Percentiles rank a stretch among this genome's conserved stretches.
Evolutionary conservation across 2,329 filamentous ascomycete genomes (phyloP).

Genomic region (Cercospora canescens): DNA sequence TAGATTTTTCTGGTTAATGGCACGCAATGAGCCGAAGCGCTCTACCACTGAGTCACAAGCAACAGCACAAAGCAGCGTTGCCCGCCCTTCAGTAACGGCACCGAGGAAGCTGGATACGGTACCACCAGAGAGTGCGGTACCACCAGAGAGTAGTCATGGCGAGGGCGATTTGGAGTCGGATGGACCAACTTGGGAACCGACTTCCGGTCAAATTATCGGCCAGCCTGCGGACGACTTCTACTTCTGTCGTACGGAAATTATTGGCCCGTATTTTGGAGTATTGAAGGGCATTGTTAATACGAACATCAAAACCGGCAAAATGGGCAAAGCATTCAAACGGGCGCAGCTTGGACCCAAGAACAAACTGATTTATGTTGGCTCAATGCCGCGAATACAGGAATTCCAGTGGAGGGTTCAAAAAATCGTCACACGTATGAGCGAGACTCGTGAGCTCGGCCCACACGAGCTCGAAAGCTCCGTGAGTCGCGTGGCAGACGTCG

Average conservation of each 20-base stretch:
- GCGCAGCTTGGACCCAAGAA: background rate
- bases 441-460: background rate
- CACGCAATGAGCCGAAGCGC: background rate
- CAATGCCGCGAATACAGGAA: background rate
- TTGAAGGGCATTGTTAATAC: background rate
- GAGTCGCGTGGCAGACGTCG: background rate
- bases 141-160: background rate
- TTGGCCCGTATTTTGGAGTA: background rate
- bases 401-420: background rate
- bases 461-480: background rate
- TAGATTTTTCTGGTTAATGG: background rate
- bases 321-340: no score
- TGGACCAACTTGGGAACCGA: background rate
- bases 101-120: background rate
- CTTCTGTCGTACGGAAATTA: background rate
- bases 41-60: background rate
- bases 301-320: no score
- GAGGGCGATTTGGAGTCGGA: background rate
- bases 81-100: background rate
- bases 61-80: background rate
- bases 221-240: background rate
- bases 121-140: no score
- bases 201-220: background rate
- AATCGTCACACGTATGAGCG: background rate
- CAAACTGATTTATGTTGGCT: background rate